Evolutionary conservation across 495 filamentous ascomycete species (phyloP), one percentile per base, ranked within the genome.

Genomic region (Durotheca rogersii): DNA sequence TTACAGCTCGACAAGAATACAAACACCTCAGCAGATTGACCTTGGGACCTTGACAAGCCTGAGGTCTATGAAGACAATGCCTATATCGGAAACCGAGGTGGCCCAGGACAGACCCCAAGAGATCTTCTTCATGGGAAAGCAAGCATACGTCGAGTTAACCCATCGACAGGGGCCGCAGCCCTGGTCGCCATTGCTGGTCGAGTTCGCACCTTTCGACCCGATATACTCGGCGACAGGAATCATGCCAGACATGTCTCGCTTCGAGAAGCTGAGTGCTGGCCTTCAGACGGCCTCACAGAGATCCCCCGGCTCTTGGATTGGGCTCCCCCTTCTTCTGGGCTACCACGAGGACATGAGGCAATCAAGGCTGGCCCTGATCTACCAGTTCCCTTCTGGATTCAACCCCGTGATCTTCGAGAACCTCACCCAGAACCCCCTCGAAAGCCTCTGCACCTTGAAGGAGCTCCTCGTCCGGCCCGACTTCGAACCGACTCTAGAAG

Each of bases 271-370:
- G 25, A 77, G 82, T 21, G 65, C 75, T 17, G 78, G 74, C 15
- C 72, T 88, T 15, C 73, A 75, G 53, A 66, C 68, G 36, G 81
- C 79, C 40, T 73, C 67, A 42, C 87, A 67, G 67, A 82, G 58
- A 48, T 68, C 63, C 39, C 69, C 75, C 7, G 85, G 83, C 2
- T 79, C 87, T 0, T 79, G 92, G 72, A 80, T 79, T 32, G 74
- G 74, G 5, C 48, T 78, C 17, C 74, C 74, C 10, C 68, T 72
- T 15, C 79, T 94, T 47, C 65, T 94, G 18, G 90, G 88, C n/a
- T 96, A 90, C 65, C 88, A 87, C 53, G 81, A 91, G 62, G 89
- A 95, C 64, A 79, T 87, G 57, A 76, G 78, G 5, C 78, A 88
- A 62, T 84, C 86, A 7, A 79, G 89, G 6, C 85, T 89, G 64